Evolutionary conservation across 257 asterid species (phyloP).

Genomic region (Verbascum thapsus): DNA sequence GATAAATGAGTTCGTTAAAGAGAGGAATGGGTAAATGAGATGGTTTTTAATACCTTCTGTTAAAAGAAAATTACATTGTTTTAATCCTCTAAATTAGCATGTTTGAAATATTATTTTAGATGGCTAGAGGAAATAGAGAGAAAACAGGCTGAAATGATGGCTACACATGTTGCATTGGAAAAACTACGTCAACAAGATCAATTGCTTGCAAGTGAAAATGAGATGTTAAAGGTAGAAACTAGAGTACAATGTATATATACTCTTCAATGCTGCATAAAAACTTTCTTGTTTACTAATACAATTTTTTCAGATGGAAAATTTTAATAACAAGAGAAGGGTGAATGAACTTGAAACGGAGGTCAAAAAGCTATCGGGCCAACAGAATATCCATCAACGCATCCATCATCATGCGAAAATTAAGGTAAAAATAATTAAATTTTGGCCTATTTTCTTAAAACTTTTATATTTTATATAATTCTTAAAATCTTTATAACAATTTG

Average conservation of each 20-base stretch:
- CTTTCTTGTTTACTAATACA: conserved; percentile 1
- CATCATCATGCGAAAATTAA: conserved; percentile 97
- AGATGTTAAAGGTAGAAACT: conserved; percentile 70
- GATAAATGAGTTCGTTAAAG: conserved; percentile 73
- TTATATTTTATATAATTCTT: background rate
- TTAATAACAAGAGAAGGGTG: conserved; percentile 62
- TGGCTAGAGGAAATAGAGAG: conserved; percentile 96
- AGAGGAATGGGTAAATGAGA: conserved; percentile 70
- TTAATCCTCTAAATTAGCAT: conserved; percentile 22
- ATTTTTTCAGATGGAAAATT: conserved; percentile 61
- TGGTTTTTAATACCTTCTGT: conserved; percentile 17
- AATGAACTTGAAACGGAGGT: conserved; percentile 79
- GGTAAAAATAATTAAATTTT: conserved; percentile 39
- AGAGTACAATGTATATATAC: background rate
- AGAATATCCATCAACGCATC: conserved; percentile 93
- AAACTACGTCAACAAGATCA: conserved; percentile 65
- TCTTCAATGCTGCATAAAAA: conserved; percentile 11
- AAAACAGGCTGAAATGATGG: conserved; percentile 88
- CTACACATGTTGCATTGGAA: conserved; percentile 73
- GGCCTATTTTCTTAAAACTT: background rate
- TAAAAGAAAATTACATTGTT: no score
- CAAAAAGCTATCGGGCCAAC: conserved; percentile 85
- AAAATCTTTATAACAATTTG: conserved; percentile 25
- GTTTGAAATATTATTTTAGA: conserved; percentile 41
- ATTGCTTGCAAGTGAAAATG: conserved; percentile 66